phyloP scores from a whole-genome alignment of 169 alveolate genomes.

The Besnoitia besnoiti region DNA sequence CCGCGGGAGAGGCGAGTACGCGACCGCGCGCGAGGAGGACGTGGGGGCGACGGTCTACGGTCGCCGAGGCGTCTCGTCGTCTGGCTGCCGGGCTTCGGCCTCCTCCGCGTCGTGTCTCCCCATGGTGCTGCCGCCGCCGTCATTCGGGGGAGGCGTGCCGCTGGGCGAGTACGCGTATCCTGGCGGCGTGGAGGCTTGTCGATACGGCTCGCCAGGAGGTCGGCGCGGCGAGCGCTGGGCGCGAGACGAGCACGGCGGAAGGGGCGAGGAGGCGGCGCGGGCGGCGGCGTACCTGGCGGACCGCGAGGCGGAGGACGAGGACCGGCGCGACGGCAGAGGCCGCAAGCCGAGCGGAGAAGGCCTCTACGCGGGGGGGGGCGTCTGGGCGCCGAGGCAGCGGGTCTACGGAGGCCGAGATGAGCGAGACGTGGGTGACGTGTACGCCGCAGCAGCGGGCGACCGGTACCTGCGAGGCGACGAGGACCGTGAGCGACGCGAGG shows the following conservation, averaged over 20 bases:
- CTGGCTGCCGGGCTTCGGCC: not conserved
- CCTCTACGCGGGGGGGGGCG: too few species aligned
- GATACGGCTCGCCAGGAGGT: too few species aligned
- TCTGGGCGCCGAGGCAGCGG: too few species aligned
- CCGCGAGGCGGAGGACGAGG: not conserved
- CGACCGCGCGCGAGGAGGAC: not conserved
- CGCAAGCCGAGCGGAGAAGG: too few species aligned
- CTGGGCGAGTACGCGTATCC: not conserved
- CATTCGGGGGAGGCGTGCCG: not conserved
- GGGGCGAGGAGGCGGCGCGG: not conserved
- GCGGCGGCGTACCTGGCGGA: not conserved
- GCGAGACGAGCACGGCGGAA: not conserved
- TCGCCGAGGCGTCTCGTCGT: too few species aligned
- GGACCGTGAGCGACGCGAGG: too few species aligned
- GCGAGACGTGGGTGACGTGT: too few species aligned
- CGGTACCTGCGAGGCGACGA: too few species aligned
- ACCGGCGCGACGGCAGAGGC: not conserved
- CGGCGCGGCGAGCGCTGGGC: not conserved
- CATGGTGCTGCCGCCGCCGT: not conserved
- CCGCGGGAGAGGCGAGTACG: not conserved
- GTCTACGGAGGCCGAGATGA: too few species aligned
- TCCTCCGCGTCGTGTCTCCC: not conserved
- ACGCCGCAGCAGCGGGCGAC: too few species aligned
- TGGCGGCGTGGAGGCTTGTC: not conserved
- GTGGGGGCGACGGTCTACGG: not conserved